Evolutionary conservation across 306 rosid species (phyloP).

Genomic region (Astragalus glycyphyllos): DNA sequence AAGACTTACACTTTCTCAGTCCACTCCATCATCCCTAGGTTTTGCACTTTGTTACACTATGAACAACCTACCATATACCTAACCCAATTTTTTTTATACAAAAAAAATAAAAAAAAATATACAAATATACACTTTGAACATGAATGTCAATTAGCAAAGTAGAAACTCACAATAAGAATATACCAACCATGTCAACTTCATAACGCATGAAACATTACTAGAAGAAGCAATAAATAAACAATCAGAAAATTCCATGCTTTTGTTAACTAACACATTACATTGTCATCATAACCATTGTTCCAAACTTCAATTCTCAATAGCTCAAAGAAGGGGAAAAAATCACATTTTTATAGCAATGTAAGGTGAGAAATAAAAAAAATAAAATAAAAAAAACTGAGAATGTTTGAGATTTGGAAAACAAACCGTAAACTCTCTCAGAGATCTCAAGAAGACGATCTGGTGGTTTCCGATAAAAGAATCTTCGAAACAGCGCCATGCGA

Average conservation of each 20-base stretch:
- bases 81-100: not conserved
- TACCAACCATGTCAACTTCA: not conserved
- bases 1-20: not conserved
- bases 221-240: slow-evolving; percentile 19
- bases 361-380: not conserved
- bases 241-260: slow-evolving; percentile 10
- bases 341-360: not conserved
- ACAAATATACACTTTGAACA: slow-evolving; percentile 4
- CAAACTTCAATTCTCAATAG: slow-evolving; percentile 3
- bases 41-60: slow-evolving; percentile 12
- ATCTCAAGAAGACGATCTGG: slow-evolving; percentile 99
- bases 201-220: not conserved
- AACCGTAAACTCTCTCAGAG: slow-evolving; percentile 94
- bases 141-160: not conserved
- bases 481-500: slow-evolving; percentile 97
- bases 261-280: slow-evolving; percentile 17
- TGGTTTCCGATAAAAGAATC: slow-evolving; percentile 93
- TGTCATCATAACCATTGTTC: slow-evolving; percentile 44
- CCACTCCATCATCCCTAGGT: not conserved
- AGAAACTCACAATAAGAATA: slow-evolving; percentile 17
- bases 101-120: too few relatives aligned
- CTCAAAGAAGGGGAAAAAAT: not conserved
- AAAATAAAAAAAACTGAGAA: not conserved
- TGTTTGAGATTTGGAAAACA: not conserved
- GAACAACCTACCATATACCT: slow-evolving; percentile 6